Evolutionary conservation across 805 yeast genomes (phyloP).

Genomic region (Phaffomyces thermotolerans): DNA sequence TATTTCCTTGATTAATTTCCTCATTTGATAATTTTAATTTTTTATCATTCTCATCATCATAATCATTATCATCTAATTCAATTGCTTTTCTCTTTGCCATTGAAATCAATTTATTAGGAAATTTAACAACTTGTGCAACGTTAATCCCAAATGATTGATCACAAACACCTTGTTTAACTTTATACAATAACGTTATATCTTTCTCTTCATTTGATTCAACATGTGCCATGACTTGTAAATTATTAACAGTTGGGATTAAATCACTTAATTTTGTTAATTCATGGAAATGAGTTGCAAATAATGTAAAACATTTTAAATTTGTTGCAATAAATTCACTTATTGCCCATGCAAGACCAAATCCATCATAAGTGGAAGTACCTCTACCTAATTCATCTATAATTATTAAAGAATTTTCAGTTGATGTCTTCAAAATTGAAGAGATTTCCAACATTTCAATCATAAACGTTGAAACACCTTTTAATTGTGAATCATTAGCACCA

Average conservation of each 20-base stretch:
- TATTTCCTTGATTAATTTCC: slow-evolving; percentile 51
- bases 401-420: slow-evolving; percentile 71
- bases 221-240: slow-evolving; percentile 91
- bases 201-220: slow-evolving; percentile 43
- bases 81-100: slow-evolving; percentile 95
- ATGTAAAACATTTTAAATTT: slow-evolving; percentile 65
- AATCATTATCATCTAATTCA: slow-evolving; percentile 63
- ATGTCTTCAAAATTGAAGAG: slow-evolving; percentile 74
- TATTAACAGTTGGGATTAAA: slow-evolving; percentile 55
- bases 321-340: slow-evolving; percentile 79
- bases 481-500: slow-evolving; percentile 98
- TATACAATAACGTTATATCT: slow-evolving; percentile 82
- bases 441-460: slow-evolving; percentile 97
- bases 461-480: slow-evolving; percentile 94
- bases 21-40: slow-evolving; percentile 42
- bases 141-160: slow-evolving; percentile 97
- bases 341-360: slow-evolving; percentile 97
- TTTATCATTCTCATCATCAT: slow-evolving; percentile 30
- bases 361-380: slow-evolving; percentile 76
- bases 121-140: slow-evolving; percentile 92
- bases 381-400: slow-evolving; percentile 94
- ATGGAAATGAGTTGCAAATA: slow-evolving; percentile 97
- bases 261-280: slow-evolving; percentile 80
- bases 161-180: slow-evolving; percentile 93
- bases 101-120: slow-evolving; percentile 79